phyloP scores from a whole-genome alignment of 768 basidiomycete species.

The Pleurotus citrinopileatus region DNA sequence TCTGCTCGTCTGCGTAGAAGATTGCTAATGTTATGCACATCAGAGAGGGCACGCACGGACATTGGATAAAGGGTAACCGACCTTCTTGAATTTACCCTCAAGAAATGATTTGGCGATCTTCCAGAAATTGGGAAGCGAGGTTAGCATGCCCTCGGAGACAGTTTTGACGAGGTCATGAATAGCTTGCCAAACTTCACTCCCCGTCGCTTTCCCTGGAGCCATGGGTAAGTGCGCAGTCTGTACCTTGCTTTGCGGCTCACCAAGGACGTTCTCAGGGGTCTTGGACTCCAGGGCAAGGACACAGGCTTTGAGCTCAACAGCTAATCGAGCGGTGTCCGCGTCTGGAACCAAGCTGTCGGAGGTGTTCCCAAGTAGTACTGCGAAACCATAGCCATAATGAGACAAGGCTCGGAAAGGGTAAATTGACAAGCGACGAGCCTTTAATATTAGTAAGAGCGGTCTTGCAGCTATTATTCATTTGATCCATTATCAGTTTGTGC shows the following conservation, averaged over 20 bases:
- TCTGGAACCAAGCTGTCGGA: slow-evolving; percentile 33
- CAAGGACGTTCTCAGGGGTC: slow-evolving; percentile 56
- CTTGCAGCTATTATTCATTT: slow-evolving; percentile 64
- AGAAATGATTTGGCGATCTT: slow-evolving; percentile 87
- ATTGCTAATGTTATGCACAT: too few species aligned
- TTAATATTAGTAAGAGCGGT: slow-evolving; percentile 52
- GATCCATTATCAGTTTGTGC: slow-evolving; percentile 79
- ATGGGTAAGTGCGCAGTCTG: background rate
- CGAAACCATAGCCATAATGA: background rate
- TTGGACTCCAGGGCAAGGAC: slow-evolving; percentile 60
- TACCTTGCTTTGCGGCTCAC: slow-evolving; percentile 33
- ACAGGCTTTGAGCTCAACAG: slow-evolving; percentile 58
- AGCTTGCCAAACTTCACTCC: slow-evolving; percentile 79
- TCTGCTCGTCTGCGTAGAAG: slow-evolving; percentile 37
- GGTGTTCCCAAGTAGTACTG: slow-evolving; percentile 48
- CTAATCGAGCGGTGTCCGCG: slow-evolving; percentile 39
- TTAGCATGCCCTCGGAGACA: slow-evolving; percentile 80
- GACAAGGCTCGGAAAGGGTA: slow-evolving; percentile 12
- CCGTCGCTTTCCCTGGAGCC: slow-evolving; percentile 59
- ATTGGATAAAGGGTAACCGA: too few species aligned
- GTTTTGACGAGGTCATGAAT: slow-evolving; percentile 78
- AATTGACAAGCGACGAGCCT: slow-evolving; percentile 28
- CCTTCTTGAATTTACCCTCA: slow-evolving; percentile 92
- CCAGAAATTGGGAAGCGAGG: slow-evolving; percentile 92
- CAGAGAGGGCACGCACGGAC: too few species aligned